Conservation (phyloP, 441 rosid species). For the Euphorbia celastroides region DNA sequence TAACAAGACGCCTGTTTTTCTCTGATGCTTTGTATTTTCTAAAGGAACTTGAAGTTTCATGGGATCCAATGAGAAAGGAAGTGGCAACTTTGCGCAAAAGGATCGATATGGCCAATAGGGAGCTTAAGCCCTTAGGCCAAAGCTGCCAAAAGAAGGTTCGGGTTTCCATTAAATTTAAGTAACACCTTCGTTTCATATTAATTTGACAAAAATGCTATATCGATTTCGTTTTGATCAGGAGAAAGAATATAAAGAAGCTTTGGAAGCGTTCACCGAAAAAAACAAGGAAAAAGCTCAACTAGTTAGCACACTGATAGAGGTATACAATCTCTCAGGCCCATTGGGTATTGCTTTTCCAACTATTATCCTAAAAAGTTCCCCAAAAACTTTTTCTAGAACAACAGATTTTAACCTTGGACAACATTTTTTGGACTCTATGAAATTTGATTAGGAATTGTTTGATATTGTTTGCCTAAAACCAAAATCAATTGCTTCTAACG, state of each 20-base stretch:
- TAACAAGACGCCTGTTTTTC: too few species aligned
- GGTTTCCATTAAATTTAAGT: background rate
- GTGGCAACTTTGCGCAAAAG: conserved; percentile 59
- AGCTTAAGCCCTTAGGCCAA: conserved; percentile 68
- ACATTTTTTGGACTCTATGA: too few species aligned
- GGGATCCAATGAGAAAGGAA: conserved; percentile 83
- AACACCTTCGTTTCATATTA: background rate
- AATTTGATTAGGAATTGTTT: too few species aligned
- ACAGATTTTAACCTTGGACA: too few species aligned
- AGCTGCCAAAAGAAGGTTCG: conserved; percentile 81
- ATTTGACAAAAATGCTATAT: background rate
- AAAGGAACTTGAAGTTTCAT: conserved; percentile 66
- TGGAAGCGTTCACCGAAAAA: conserved; percentile 67
- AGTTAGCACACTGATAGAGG: conserved; percentile 59
- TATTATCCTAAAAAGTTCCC: too few species aligned
- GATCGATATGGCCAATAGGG: conserved; percentile 60
- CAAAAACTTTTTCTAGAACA: too few species aligned
- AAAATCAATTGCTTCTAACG: too few species aligned
- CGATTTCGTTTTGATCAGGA: conserved; percentile 32
- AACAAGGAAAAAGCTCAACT: conserved; percentile 63
- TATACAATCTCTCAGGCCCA: conserved; percentile 16
- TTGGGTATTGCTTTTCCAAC: too few species aligned
- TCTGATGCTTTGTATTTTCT: background rate
- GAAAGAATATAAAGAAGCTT: conserved; percentile 66
- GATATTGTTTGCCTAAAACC: too few species aligned